A percentile compares a stretch with the other conserved stretches of the same genome.
Evolutionary conservation across 2,329 filamentous ascomycete species (phyloP).

Genomic region (Coniochaeta ligniaria): DNA sequence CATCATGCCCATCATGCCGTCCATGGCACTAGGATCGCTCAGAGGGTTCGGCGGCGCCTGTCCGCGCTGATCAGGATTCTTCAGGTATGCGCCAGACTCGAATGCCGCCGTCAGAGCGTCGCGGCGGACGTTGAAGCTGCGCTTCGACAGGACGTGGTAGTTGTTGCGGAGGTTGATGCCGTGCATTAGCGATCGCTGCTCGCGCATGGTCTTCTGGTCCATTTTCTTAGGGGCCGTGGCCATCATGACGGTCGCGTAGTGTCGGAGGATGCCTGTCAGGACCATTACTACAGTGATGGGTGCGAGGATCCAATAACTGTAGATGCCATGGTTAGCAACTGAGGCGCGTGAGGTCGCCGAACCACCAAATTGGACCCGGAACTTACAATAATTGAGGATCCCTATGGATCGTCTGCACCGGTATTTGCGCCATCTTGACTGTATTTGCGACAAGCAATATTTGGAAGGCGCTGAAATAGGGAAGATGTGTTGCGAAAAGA

Average conservation of each 20-base stretch:
- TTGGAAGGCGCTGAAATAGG: background rate
- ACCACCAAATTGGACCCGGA: constrained; percentile 10
- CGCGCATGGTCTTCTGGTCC: constrained; percentile 67
- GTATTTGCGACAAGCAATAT: background rate
- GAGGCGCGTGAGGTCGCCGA: background rate
- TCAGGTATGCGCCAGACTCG: constrained; percentile 81
- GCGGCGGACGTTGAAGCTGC: constrained; percentile 74
- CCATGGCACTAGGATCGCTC: constrained; percentile 93
- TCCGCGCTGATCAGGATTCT: constrained; percentile 78
- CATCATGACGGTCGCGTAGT: constrained; percentile 93
- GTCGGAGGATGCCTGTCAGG: constrained; percentile 87
- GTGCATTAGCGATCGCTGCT: constrained; percentile 78
- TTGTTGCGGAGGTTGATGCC: constrained; percentile 81
- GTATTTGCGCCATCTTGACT: constrained; percentile 67
- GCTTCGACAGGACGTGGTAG: constrained; percentile 68
- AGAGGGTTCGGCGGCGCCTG: constrained; percentile 90
- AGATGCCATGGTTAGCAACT: constrained; percentile 10
- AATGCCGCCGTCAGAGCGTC: constrained; percentile 73
- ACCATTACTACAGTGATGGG: constrained; percentile 99
- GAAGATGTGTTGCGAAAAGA: background rate
- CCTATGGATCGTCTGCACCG: constrained; percentile 92
- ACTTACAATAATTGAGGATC: constrained; percentile 96
- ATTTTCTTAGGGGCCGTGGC: constrained; percentile 76
- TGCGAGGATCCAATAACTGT: constrained; percentile 96
- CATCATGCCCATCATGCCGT: constrained; percentile 99